Percentiles rank a stretch among this genome's conserved stretches.
Evolutionary conservation across 306 rosid species (phyloP).

Genomic region (Fragaria vesca): DNA sequence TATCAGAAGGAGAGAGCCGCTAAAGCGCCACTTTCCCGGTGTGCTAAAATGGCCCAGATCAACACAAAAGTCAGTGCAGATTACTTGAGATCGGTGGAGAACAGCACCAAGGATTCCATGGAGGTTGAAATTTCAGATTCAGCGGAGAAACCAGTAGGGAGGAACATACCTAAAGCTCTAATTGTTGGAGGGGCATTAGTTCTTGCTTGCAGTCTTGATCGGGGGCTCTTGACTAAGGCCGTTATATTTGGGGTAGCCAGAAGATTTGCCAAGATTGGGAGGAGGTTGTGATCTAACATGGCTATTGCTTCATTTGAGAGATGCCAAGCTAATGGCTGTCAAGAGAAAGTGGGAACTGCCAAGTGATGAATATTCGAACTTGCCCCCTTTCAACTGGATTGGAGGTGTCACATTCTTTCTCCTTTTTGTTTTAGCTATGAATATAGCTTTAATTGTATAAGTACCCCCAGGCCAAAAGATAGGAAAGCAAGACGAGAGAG

Average conservation of each 20-base stretch:
- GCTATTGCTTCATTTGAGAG: conserved; percentile 25
- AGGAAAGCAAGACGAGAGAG: conserved; percentile 13
- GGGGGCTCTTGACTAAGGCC: conserved; percentile 84
- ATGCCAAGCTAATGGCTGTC: conserved; percentile 22
- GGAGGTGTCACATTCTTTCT: conserved; percentile 35
- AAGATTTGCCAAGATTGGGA: conserved; percentile 74
- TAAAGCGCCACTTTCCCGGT: conserved; percentile 52
- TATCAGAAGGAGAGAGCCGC: conserved; percentile 64
- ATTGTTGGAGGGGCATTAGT: conserved; percentile 79
- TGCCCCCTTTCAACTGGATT: conserved; percentile 26
- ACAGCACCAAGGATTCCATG: conserved; percentile 25
- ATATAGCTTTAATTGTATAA: conserved; percentile 36
- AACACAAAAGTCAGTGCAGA: conserved; percentile 65
- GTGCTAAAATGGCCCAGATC: conserved; percentile 68
- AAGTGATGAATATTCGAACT: conserved; percentile 29
- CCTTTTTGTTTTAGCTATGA: conserved; percentile 34
- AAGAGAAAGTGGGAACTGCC: conserved; percentile 33
- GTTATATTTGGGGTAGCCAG: conserved; percentile 89
- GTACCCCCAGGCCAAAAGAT: conserved; percentile 2
- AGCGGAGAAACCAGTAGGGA: conserved; percentile 52
- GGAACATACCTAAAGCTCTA: conserved; percentile 64
- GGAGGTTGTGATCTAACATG: conserved; percentile 49
- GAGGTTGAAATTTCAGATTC: conserved; percentile 47
- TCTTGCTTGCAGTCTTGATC: conserved; percentile 85
- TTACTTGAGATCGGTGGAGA: conserved; percentile 57